phyloP scores from a whole-genome alignment of 371 early-diverging fungal species.

The Zychaea mexicana region DNA sequence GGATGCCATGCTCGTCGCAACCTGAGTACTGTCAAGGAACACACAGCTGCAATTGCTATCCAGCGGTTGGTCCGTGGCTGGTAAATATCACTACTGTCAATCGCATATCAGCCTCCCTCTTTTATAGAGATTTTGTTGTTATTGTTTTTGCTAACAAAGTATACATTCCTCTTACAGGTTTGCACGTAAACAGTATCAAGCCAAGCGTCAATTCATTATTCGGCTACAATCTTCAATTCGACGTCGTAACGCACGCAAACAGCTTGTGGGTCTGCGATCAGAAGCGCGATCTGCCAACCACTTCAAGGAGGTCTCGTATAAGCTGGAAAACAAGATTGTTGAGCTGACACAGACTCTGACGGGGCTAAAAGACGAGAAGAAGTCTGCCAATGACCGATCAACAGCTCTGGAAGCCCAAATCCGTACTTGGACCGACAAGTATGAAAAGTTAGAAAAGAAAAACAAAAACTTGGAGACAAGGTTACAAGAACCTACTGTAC shows the following conservation, averaged over 20 bases:
- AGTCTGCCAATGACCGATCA: slow-evolving; percentile 55
- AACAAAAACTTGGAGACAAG: slow-evolving; percentile 51
- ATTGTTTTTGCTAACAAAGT: neutral
- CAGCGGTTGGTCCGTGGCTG: slow-evolving; percentile 70
- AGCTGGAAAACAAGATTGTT: slow-evolving; percentile 94
- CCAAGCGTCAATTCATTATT: slow-evolving; percentile 58
- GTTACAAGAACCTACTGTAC: slow-evolving; percentile 65
- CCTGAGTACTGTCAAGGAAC: slow-evolving; percentile 51
- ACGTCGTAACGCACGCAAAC: slow-evolving; percentile 71
- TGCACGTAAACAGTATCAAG: slow-evolving; percentile 64
- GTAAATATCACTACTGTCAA: slow-evolving; percentile 13
- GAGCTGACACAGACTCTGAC: slow-evolving; percentile 87
- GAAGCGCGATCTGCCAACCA: slow-evolving; percentile 92
- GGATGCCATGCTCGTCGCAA: slow-evolving; percentile 57
- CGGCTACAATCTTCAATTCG: slow-evolving; percentile 86
- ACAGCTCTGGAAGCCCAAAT: slow-evolving; percentile 72
- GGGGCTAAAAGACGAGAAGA: slow-evolving; percentile 70
- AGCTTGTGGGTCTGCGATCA: slow-evolving; percentile 66
- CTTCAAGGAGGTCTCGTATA: slow-evolving; percentile 92
- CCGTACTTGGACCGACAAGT: slow-evolving; percentile 72
- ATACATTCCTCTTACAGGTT: slow-evolving; percentile 25
- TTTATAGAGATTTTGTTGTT: too few relatives aligned
- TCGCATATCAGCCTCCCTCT: neutral
- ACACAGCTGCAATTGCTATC: slow-evolving; percentile 75
- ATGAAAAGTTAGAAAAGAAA: slow-evolving; percentile 56